Base-by-base conservation (phyloP, 768 basidiomycete genomes). In the Clitopilus passeckerianus region DNA sequence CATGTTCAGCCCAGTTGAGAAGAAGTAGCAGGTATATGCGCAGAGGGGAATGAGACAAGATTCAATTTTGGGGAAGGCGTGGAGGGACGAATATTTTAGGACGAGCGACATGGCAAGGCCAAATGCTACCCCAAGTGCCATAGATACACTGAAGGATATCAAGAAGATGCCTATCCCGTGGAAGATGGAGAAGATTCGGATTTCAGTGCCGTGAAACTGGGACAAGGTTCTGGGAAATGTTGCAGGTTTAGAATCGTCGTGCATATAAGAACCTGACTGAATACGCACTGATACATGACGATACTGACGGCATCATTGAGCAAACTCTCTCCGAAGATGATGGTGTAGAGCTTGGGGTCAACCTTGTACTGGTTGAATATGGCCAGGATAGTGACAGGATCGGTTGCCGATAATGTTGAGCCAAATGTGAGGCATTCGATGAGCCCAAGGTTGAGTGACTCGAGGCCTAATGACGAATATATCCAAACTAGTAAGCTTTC, bases 331-430 rank as follows among this genome's bases (percentile, higher is more conserved):
- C 97, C 97, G 68, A 98, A 99, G 64, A 99, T 99, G 72, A 98
- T 84, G 50, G 88, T 90, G 75, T 98, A 98, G 8, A 99, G 80
- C 70, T 98, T 98, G 0, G 97, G 95, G 73, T 99, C 97, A 66
- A 98, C 95, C 71, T 98, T 97, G 78, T 96, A 91, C 66, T 97
- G 93, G 66, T 97, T 94, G 80, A 99, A 99, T 57, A 99, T 98
- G 46, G 96, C 93, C 33, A 99, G 81, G 69, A 99, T 97, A 6
- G 97, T 98, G 24, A 98, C 94, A 0, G 96, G 96, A 70, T 99
- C 97, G 44, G 97, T 99, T 1, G 97, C 97, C 30, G 94, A 95
- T 20, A 99, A 80, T 5, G 97, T 96, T 5, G 95, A 95, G 22
- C 97, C 97, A 71, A 98, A 98, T 18, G 88, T 93, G 37, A 99